A percentile compares a stretch with the other conserved stretches of the same genome.
Evolutionary conservation across 768 basidiomycete genomes (phyloP).

Genomic region (Dentipellis sp.): DNA sequence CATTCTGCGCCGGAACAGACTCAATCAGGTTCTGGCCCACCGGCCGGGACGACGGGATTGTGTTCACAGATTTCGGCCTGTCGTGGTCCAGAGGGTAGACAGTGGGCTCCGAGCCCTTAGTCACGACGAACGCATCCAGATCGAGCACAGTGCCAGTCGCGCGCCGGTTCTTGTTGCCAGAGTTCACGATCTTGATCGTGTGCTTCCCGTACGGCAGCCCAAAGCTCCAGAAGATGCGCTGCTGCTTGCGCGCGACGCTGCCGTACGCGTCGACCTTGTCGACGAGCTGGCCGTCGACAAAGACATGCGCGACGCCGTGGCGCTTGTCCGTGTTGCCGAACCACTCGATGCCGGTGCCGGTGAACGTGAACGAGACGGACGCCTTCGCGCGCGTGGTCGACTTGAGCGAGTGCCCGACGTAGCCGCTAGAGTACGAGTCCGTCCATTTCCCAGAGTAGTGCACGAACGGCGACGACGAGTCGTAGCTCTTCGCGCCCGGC

Average conservation of each 20-base stretch:
- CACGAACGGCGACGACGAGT: conserved; percentile 60
- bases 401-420: conserved; percentile 40
- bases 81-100: conserved; percentile 1
- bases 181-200: conserved; percentile 54
- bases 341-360: conserved; percentile 73
- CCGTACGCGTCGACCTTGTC: conserved; percentile 38
- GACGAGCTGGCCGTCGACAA: conserved; percentile 43
- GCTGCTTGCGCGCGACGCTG: conserved; percentile 33
- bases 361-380: conserved; percentile 47
- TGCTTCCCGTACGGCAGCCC: conserved; percentile 44
- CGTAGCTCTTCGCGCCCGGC: conserved; percentile 60
- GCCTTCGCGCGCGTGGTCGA: conserved; percentile 42
- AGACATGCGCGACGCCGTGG: conserved; percentile 49
- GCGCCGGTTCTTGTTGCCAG: conserved; percentile 31
- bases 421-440: conserved; percentile 40
- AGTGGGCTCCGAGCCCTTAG: conserved; percentile 24
- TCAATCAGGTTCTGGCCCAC: conserved; percentile 13
- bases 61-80: not conserved
- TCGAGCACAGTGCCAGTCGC: conserved; percentile 32
- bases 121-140: conserved; percentile 63
- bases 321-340: conserved; percentile 50
- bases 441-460: conserved; percentile 54
- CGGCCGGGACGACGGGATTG: not conserved
- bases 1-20: conserved; percentile 4
- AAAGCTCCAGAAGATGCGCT: conserved; percentile 56